Evolutionary conservation across 495 filamentous ascomycete genomes (phyloP), one percentile per base, ranked within the genome.

Genomic region (Talaromyces thailandensis): DNA sequence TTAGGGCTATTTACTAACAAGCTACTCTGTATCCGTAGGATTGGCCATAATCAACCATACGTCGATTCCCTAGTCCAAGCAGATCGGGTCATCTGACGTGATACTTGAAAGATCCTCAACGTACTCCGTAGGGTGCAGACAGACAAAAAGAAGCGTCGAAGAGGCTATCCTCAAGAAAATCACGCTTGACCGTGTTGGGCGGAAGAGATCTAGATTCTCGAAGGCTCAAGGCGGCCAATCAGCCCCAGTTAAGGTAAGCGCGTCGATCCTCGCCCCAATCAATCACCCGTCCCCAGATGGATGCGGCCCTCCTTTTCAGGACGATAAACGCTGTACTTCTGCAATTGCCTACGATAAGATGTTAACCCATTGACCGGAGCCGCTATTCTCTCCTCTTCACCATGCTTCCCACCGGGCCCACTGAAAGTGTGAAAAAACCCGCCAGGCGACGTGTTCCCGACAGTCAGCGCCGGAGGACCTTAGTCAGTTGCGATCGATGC

Each of bases 401-500:
- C 21, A 60, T 60, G 57, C 32, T 35, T 28, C 6, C 57, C 11
- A 18, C 23, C 3, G 57, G 57, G 16, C 14, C 57, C 21, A 18
- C 35, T 29, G 57, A 37, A n/a, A 26, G 57, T 12, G 57, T 48
- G 24, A 43, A 48, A 18, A 60, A 60, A 29, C 37, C 57, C 26
- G 23, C 32, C 5, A 60, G 9, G 29, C 8, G 57, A 29, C 57
- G 57, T 21, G 57, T 60, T 26, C 57, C 57, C 18, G 35, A 60
- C 18, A 14, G 37, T 0, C 57, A 29, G 26, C 57, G 57, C 21
- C 57, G 57, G 6, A 35, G 57, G 18, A 60, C 57, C 4, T 4
- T 18, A 0, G 23, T 60, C 18, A 60, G 57, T 37, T 60, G 57
- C 21, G 57, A 60, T 29, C 57, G 57, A 26, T 60, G 57, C 57